Evolutionary conservation across 2,329 filamentous ascomycete species (phyloP), one percentile per base, ranked within the genome.

Genomic region (Penicillium sp.): DNA sequence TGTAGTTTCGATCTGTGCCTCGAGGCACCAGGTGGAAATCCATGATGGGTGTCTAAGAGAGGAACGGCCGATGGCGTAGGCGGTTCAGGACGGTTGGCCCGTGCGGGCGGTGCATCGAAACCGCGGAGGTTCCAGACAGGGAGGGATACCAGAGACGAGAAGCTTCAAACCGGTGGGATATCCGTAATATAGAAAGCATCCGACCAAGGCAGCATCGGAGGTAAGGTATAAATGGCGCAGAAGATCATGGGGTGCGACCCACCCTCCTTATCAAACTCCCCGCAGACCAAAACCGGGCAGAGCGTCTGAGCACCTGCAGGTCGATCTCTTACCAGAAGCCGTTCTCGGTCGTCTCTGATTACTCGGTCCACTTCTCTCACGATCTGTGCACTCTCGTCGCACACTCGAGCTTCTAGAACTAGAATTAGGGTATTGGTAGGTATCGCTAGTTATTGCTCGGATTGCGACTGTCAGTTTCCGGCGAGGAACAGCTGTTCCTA

Each of bases 1-100:
- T 78, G 56, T 78, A 78, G 50, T 77, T 77, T 45, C 64, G 63
- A 48, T 73, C 74, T 46, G 64, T 64, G 48, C 73, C 73, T 33
- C 71, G 65, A 56, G 74, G 73, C 41, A 75, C 67, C 25, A 77
- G 68, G 61, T 68, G 69, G 59, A 74, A 73, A 57, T 75, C 73
- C 71, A 75, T 71, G 35, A 25, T 43, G 30, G 25, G 38, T 22
- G 30, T 10, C 30, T 50, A 38, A 31, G 36, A 38, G 22, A 45
- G 28, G 20, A 22, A 18, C 44, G 24, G 16, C 30, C 42, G 44
- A 46, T 53, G 25, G 53, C 53, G 53, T 52, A 40, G 47, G 18
- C 33, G 35, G 43, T 45, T 48, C 35, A 38, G 44, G 45, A 52
- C 42, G 14, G 42, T 22, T 47, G 56, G 56, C 38, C 54, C 54